A percentile compares a stretch with the other conserved stretches of the same genome.
phyloP scores from a whole-genome alignment of 139 green algal genomes.

The Tetradesmus obliquus region DNA sequence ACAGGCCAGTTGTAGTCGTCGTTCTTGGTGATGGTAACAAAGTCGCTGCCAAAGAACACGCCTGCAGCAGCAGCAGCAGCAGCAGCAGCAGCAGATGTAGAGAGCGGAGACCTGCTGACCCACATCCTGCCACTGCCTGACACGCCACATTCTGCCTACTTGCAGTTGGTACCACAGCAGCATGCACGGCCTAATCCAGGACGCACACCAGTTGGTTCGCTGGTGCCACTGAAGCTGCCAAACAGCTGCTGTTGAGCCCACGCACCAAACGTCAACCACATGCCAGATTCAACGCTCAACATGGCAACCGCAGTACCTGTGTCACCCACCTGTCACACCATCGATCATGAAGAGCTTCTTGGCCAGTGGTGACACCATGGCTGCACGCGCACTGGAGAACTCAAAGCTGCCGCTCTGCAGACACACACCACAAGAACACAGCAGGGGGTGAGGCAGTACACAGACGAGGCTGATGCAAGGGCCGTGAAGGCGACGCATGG shows the following conservation, averaged over 20 bases:
- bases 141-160: not conserved
- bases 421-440: not conserved
- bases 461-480: not conserved
- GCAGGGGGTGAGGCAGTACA: not conserved
- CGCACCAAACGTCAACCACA: too few species aligned
- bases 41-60: conserved; percentile 98
- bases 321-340: conserved; percentile 70
- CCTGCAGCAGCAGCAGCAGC: not conserved
- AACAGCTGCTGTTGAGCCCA: not conserved
- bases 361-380: conserved; percentile 90
- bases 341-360: conserved; percentile 91
- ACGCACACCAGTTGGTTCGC: too few species aligned
- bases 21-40: conserved; percentile 97
- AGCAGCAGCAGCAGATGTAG: not conserved
- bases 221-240: not conserved
- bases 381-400: conserved; percentile 84
- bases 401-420: conserved; percentile 72
- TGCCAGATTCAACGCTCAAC: too few species aligned
- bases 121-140: not conserved
- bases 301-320: too few species aligned
- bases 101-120: not conserved
- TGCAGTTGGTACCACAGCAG: too few species aligned
- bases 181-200: too few species aligned
- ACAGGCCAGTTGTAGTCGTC: conserved; percentile 82
- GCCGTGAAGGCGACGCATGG: too few species aligned